These are phyloP conservation scores for Pyrenophora seminiperda DNA, from an alignment of 2,329 filamentous ascomycete species.

Conservation along the genomic window DNA sequence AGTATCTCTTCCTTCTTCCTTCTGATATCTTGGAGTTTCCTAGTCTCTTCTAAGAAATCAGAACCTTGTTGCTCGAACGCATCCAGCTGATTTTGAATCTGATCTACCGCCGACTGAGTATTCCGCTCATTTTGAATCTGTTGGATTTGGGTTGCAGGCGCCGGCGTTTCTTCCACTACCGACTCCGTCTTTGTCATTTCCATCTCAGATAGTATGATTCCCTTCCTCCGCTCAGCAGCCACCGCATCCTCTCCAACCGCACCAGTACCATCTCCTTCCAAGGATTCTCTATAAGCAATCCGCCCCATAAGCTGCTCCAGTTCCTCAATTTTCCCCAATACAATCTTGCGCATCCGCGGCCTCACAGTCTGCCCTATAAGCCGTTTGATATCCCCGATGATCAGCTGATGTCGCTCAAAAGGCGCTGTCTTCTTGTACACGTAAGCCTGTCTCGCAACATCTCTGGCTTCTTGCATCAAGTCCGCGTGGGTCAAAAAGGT, in stretches of 20 bases:
- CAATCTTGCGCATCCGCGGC: neutral
- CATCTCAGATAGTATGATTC: no score
- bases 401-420: neutral
- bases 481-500: no score
- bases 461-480: neutral
- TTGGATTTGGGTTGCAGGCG: neutral
- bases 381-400: neutral
- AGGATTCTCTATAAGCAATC: no score
- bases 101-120: neutral
- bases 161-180: neutral
- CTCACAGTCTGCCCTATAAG: constrained; percentile 4
- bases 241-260: no score
- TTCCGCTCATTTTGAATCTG: neutral
- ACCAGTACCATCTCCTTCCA: no score
- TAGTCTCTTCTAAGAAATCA: neutral
- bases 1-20: neutral
- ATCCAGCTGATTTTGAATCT: neutral
- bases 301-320: neutral
- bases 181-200: no score
- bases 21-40: neutral
- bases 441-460: no score
- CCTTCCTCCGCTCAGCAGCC: no score
- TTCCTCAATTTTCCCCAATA: neutral
- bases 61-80: neutral
- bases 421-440: no score